Evolutionary conservation across 1,284 basidiomycete species (phyloP).

Genomic region (Pterulicium gracile): DNA sequence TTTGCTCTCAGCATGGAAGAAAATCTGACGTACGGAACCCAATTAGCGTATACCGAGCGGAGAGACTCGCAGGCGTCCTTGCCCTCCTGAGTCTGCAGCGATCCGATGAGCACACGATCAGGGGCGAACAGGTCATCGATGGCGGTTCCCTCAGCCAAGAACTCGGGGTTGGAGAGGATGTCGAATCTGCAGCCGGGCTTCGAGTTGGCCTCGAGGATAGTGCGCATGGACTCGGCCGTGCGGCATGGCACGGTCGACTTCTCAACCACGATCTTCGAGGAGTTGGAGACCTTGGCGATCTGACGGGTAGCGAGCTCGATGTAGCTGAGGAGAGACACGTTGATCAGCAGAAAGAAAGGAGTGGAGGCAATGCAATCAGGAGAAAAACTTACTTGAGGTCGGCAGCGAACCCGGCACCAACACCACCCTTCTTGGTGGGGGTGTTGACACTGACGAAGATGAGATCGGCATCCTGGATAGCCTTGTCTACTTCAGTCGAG

Average conservation of each 20-base stretch:
- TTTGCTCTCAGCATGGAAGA: slow-evolving; percentile 5
- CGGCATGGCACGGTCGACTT: slow-evolving; percentile 99
- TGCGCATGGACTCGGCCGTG: slow-evolving; percentile 98
- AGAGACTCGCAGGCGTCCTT: slow-evolving; percentile 73
- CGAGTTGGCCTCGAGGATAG: slow-evolving; percentile 96
- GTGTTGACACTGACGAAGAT: slow-evolving; percentile 93
- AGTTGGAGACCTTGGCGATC: slow-evolving; percentile 85
- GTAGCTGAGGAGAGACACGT: slow-evolving; percentile 47
- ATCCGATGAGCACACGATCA: slow-evolving; percentile 96
- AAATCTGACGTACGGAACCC: slow-evolving; percentile 69
- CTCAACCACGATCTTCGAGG: slow-evolving; percentile 97
- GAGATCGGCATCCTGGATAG: slow-evolving; percentile 86
- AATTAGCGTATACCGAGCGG: slow-evolving; percentile 82
- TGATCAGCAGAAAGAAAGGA: not conserved
- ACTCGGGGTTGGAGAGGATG: slow-evolving; percentile 99
- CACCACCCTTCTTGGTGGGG: slow-evolving; percentile 95
- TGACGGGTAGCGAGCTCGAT: slow-evolving; percentile 94
- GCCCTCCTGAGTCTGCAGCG: slow-evolving; percentile 82
- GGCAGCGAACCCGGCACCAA: slow-evolving; percentile 95
- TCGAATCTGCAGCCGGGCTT: slow-evolving; percentile 88
- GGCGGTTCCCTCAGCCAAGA: slow-evolving; percentile 96
- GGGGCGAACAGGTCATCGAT: slow-evolving; percentile 82
- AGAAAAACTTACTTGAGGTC: slow-evolving; percentile 76
- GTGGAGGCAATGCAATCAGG: slow-evolving; percentile 1
- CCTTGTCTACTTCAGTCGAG: slow-evolving; percentile 90